These are phyloP conservation scores for Batkoa obscura DNA, from an alignment of 371 early-diverging fungal species.

Conservation along the genomic window DNA sequence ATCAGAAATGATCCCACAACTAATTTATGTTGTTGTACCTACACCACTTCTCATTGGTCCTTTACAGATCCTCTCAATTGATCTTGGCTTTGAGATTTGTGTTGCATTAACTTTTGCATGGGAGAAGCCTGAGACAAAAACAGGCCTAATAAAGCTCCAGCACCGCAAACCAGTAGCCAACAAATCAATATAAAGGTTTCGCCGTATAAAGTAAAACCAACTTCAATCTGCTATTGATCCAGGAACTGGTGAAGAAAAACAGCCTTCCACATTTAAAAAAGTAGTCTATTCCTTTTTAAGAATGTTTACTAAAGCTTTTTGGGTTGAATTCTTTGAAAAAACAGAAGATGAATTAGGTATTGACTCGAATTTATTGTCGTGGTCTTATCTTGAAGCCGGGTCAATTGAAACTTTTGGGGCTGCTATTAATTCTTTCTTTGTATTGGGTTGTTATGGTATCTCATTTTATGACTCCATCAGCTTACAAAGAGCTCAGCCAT, in stretches of 20 bases:
- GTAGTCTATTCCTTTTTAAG: constrained; percentile 17
- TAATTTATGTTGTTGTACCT: constrained; percentile 73
- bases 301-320: constrained; percentile 27
- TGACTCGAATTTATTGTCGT: constrained; percentile 58
- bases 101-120: constrained; percentile 80
- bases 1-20: constrained; percentile 59
- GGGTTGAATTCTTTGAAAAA: constrained; percentile 37
- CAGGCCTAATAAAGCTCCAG: constrained; percentile 62
- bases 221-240: constrained; percentile 22
- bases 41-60: constrained; percentile 66
- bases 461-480: constrained; percentile 7
- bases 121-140: constrained; percentile 64
- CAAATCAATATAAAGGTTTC: constrained; percentile 42
- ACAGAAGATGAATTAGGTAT: constrained; percentile 61
- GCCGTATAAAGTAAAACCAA: constrained; percentile 24
- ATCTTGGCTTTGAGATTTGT: constrained; percentile 84
- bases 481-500: constrained; percentile 14
- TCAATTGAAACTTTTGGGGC: constrained; percentile 57
- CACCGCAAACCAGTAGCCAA: constrained; percentile 79
- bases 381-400: constrained; percentile 79
- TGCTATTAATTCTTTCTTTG: constrained; percentile 52
- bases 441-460: constrained; percentile 25
- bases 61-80: constrained; percentile 73
- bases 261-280: constrained; percentile 14
- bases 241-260: constrained; percentile 22